phyloP scores from a whole-genome alignment of 2,329 filamentous ascomycete genomes.

The Fusarium ambrosium region DNA sequence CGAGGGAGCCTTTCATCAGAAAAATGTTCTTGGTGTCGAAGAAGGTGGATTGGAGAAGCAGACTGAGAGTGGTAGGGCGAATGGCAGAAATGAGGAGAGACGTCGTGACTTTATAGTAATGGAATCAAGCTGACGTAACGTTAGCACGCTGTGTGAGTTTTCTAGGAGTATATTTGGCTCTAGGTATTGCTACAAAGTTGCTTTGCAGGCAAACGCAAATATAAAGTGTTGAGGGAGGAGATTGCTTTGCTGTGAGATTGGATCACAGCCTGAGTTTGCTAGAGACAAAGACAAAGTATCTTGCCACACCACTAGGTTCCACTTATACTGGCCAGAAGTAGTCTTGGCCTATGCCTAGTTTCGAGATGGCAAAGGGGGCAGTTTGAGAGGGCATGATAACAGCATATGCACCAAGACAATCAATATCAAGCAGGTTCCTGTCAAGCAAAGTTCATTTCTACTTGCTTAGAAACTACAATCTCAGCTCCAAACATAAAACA shows the following conservation, averaged over 20 bases:
- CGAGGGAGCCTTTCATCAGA: not conserved
- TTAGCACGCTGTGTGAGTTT: rapidly evolving
- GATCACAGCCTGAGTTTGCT: not conserved
- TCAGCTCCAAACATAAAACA: not conserved
- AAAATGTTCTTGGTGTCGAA: not conserved
- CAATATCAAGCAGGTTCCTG: not conserved
- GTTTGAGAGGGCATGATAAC: not conserved
- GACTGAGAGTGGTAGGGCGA: not conserved
- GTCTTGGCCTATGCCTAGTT: not conserved
- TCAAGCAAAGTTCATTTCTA: not conserved
- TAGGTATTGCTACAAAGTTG: not conserved
- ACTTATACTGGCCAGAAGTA: too few species aligned
- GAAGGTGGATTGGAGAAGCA: not conserved
- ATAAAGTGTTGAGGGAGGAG: not conserved
- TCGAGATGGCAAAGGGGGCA: rapidly evolving
- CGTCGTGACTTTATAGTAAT: not conserved
- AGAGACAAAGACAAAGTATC: not conserved
- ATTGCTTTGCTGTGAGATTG: not conserved
- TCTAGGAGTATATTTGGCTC: rapidly evolving
- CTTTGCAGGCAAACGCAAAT: not conserved
- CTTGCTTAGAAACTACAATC: not conserved
- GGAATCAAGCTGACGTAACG: not conserved
- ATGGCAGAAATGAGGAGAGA: not conserved
- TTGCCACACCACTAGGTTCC: too few species aligned
- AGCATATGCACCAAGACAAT: not conserved